Conservation (phyloP, 768 basidiomycete species). For the Lentinula sp. region DNA sequence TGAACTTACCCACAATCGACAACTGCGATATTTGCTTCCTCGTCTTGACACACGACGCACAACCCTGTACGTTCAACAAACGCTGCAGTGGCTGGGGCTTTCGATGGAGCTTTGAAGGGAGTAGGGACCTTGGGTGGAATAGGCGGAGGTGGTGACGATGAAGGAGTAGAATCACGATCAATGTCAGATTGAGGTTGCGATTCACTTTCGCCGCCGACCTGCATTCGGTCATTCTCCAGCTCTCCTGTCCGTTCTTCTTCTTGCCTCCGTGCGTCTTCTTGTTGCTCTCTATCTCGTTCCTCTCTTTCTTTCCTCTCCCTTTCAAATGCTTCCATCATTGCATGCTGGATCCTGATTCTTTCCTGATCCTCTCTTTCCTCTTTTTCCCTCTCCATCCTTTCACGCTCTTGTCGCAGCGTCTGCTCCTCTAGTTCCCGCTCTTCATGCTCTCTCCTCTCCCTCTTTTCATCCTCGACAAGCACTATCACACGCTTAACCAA, state of each 20-base stretch:
- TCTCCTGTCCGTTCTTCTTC: constrained; percentile 16
- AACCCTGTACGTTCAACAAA: constrained; percentile 62
- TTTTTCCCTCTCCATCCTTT: constrained; percentile 36
- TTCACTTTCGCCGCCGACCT: background rate
- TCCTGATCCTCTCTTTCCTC: constrained; percentile 31
- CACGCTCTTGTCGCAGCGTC: constrained; percentile 3
- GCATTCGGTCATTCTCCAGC: background rate
- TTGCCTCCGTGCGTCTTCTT: constrained; percentile 13
- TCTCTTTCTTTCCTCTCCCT: constrained; percentile 24
- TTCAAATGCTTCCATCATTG: constrained; percentile 26
- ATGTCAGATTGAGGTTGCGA: background rate
- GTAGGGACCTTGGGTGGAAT: constrained; percentile 13
- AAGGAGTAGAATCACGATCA: background rate
- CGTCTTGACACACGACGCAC: constrained; percentile 91
- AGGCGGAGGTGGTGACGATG: constrained; percentile 6
- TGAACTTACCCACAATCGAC: constrained; percentile 74
- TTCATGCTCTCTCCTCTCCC: constrained; percentile 63
- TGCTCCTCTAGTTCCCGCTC: constrained; percentile 24
- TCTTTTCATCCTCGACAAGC: constrained; percentile 59
- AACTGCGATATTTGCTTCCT: constrained; percentile 89
- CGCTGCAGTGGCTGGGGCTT: constrained; percentile 26
- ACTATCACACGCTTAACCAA: constrained; percentile 64
- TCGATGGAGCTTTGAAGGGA: constrained; percentile 27
- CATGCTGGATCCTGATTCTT: constrained; percentile 29
- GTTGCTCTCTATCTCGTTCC: constrained; percentile 12